Evolutionary conservation across 805 yeast species (phyloP), one percentile per base, ranked within the genome.

Genomic region (Candida berthetii): DNA sequence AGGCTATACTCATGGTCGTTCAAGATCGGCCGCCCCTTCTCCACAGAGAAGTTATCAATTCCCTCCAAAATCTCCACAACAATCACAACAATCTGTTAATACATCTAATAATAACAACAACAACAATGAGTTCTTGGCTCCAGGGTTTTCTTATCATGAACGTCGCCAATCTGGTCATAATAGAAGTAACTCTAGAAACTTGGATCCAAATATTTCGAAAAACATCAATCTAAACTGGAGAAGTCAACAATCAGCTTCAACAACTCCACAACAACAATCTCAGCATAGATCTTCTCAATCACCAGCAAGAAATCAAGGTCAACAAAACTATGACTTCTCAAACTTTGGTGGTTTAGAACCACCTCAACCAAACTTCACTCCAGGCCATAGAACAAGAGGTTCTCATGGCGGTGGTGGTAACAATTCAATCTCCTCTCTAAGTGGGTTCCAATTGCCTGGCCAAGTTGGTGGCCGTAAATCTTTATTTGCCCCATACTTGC

Each of bases 401-500:
- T 88, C 96, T 0, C 76, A 78, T 53, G 82, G 83, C 72, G 34
- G 29, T 53, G 82, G 83, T 73, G 34, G 29, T 5, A 27, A 27
- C n/a, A 82, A 82, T 29, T 78, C 77, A 40, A 71, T 54, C 46
- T 65, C 55, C 2, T 56, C 61, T 4, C 47, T 56, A 20, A 31
- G 47, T 17, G 56, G 55, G 1, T 53, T 57, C 42, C 60, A 57
- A 38, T 27, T 44, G 35, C 48, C 48, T 29, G 49, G 48, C 32
- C 50, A 69, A 33, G 66, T 65, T 42, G 73, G 72, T 36, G 66
- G 65, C 11, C 71, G 93, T 52, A 85, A 85, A 53, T 85, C 96
- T 0, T 72, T 93, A 39, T 93, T 93, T 68, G 96, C 97, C 14
- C 99, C 99, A 6, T 93, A 93, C 58, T 72, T 93, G 40, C 96